Evolutionary conservation across 1,139 yeast genomes (phyloP).

Genomic region (Taiozyma sp.): DNA sequence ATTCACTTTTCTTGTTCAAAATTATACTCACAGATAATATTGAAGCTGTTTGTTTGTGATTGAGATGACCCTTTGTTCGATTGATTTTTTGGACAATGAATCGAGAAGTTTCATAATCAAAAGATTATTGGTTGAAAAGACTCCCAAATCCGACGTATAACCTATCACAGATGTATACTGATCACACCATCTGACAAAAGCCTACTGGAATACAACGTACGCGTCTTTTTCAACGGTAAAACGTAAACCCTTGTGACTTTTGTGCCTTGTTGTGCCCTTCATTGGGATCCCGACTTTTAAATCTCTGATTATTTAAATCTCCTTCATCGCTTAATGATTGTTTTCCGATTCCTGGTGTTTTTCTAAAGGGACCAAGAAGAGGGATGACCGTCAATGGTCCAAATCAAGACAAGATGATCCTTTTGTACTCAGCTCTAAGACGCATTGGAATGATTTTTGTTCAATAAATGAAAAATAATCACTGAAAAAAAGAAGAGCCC

Average conservation of each 20-base stretch:
- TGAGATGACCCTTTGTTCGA: slow-evolving; percentile 3
- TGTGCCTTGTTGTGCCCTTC: slow-evolving; percentile 17
- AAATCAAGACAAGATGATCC: slow-evolving; percentile 4
- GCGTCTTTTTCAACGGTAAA: not conserved
- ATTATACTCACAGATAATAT: not conserved
- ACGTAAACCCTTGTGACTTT: not conserved
- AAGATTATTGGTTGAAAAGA: not conserved
- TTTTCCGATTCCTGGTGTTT: not conserved
- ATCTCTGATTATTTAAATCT: not conserved
- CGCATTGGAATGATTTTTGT: slow-evolving; percentile 17
- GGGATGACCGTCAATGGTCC: not conserved
- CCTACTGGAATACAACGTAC: not conserved
- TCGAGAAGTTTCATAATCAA: not conserved
- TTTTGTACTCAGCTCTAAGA: slow-evolving; percentile 13
- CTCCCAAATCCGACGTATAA: slow-evolving; percentile 17
- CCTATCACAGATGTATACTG: slow-evolving; percentile 12
- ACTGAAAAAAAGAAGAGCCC: slow-evolving; percentile 15
- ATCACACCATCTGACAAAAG: slow-evolving; percentile 11
- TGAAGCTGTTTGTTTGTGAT: slow-evolving; percentile 7
- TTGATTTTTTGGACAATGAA: not conserved
- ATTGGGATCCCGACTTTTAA: slow-evolving; percentile 1
- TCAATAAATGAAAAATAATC: slow-evolving; percentile 16
- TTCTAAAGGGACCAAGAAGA: not conserved
- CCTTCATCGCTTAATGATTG: not conserved
- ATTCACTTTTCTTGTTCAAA: not conserved